Conservation (phyloP, 169 alveolate genomes). For the Neospora caninum region DNA sequence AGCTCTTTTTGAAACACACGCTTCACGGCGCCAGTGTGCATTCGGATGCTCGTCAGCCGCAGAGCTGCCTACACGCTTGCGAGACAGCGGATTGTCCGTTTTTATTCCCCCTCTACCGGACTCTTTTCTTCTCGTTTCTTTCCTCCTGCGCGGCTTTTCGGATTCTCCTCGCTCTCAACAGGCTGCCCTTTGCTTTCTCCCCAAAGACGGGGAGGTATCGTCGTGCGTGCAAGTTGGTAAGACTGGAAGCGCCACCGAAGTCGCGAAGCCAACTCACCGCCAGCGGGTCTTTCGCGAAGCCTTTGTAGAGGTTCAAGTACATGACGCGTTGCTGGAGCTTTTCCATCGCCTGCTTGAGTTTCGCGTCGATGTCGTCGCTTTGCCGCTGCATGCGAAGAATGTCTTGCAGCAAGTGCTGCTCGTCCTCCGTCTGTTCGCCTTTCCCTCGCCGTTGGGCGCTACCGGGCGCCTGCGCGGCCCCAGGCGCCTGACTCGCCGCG, state of each 20-base stretch:
- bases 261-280: background rate
- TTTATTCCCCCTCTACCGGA: too few species aligned
- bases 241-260: background rate
- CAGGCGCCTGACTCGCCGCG: background rate
- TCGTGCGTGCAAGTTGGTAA: too few species aligned
- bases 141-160: too few species aligned
- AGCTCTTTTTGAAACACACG: too few species aligned
- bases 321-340: constrained; percentile 11
- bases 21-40: too few species aligned
- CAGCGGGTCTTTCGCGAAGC: constrained; percentile 26
- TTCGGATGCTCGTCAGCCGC: too few species aligned
- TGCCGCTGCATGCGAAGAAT: background rate
- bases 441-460: background rate
- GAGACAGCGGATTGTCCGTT: too few species aligned
- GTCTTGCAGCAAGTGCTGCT: background rate
- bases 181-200: too few species aligned
- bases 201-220: too few species aligned
- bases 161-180: too few species aligned
- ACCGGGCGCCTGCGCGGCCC: background rate
- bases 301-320: background rate
- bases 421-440: background rate
- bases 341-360: background rate
- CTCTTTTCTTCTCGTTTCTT: too few species aligned
- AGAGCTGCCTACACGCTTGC: too few species aligned
- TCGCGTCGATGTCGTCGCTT: background rate